Percentiles rank a stretch among this genome's conserved stretches.
Evolutionary conservation across 2,329 filamentous ascomycete genomes (phyloP).

Genomic region (Aspergillus sp.): DNA sequence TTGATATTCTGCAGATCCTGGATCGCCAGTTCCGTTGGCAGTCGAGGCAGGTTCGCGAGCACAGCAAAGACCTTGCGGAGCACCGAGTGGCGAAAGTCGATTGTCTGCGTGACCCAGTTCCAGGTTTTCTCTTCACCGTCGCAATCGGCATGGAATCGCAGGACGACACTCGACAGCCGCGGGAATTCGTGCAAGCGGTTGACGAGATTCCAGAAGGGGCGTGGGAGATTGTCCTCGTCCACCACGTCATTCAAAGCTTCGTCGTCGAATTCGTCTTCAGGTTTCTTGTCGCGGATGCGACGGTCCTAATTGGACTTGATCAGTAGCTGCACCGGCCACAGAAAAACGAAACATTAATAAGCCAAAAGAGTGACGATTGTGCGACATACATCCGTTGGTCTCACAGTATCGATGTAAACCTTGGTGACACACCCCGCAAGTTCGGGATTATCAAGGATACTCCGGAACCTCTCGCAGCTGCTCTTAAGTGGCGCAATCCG

Average conservation of each 20-base stretch:
- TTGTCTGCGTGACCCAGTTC: background rate
- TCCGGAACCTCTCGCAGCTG: background rate
- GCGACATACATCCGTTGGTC: background rate
- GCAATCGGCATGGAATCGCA: constrained; percentile 12
- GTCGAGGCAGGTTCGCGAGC: background rate
- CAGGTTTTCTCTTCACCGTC: background rate
- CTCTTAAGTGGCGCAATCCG: background rate
- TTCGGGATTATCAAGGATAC: background rate
- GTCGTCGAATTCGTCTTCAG: background rate
- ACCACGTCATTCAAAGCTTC: background rate
- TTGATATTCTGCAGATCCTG: constrained; percentile 16
- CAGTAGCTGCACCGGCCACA: background rate
- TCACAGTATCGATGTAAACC: constrained; percentile 6
- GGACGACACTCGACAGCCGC: constrained; percentile 3
- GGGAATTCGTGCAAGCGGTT: constrained; percentile 9
- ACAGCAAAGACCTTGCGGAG: background rate
- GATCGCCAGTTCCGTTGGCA: constrained; percentile 3
- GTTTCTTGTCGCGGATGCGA: background rate
- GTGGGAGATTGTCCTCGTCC: background rate
- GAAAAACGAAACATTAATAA: background rate
- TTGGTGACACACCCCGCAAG: background rate
- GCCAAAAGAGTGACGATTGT: background rate
- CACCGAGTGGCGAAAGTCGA: constrained; percentile 2
- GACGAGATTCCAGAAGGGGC: constrained; percentile 1
- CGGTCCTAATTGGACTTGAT: background rate